Percentiles rank a stretch among this genome's conserved stretches.
Conservation (phyloP, 768 basidiomycete genomes). For the Phanerodontia chrysosporium region DNA sequence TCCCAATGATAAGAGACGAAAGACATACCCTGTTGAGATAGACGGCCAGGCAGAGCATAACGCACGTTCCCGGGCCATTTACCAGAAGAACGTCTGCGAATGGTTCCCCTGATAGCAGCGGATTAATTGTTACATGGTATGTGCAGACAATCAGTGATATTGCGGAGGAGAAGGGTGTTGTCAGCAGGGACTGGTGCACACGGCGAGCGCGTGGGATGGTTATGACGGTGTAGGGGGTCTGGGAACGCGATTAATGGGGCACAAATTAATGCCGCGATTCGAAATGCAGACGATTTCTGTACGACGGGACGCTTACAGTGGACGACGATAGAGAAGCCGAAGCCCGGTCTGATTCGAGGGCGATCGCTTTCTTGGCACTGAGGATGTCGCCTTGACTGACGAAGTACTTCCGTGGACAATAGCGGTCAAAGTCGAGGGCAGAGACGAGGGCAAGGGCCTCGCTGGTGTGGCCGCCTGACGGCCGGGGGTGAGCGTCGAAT, state of each 20-base stretch:
- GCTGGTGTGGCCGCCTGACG: conserved; percentile 86
- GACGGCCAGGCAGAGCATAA: conserved; percentile 67
- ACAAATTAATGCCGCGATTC: background rate
- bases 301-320: conserved; percentile 15
- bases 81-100: conserved; percentile 78
- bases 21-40: conserved; percentile 66
- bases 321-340: conserved; percentile 10
- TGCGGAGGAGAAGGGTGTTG: conserved; percentile 62
- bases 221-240: conserved; percentile 44
- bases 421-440: conserved; percentile 69
- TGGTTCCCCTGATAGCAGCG: conserved; percentile 30
- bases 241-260: background rate
- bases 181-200: conserved; percentile 77
- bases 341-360: conserved; percentile 51
- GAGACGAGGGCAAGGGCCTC: conserved; percentile 77
- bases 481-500: background rate
- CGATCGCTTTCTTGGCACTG: conserved; percentile 65
- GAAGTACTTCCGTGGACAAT: conserved; percentile 75
- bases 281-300: background rate
- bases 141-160: conserved; percentile 59
- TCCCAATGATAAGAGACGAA: background rate
- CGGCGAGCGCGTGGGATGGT: conserved; percentile 82
- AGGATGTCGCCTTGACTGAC: conserved; percentile 77
- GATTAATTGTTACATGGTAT: conserved; percentile 53
- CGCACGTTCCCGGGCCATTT: conserved; percentile 95